Conservation (phyloP, 192 early-diverging fungal genomes). For the Spinellus fusiger region DNA sequence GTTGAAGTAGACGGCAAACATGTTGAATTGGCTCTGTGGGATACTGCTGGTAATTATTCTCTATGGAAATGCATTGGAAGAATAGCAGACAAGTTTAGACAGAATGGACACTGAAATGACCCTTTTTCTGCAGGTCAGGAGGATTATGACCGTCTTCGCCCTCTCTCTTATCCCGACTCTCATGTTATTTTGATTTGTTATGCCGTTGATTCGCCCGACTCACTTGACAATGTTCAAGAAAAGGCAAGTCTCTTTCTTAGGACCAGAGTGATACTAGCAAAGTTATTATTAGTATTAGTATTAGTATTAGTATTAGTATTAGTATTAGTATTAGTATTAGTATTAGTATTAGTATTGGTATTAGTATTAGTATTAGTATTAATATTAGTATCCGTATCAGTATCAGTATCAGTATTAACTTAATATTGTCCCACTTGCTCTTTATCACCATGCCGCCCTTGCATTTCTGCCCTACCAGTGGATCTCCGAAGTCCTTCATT, state of each 20-base stretch:
- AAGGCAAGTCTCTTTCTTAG: constrained; percentile 31
- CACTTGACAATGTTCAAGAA: constrained; percentile 76
- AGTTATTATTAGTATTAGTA: not conserved
- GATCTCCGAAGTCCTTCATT: constrained; percentile 84
- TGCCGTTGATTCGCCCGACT: constrained; percentile 76
- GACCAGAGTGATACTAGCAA: not conserved
- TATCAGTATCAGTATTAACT: too few relatives aligned
- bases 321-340: too few relatives aligned
- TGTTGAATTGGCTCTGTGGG: constrained; percentile 70
- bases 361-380: too few relatives aligned
- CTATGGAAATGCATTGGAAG: not conserved
- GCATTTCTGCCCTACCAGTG: constrained; percentile 49
- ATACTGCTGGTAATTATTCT: constrained; percentile 59
- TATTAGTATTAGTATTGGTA: too few relatives aligned
- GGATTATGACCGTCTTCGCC: constrained; percentile 65
- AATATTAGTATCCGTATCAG: too few relatives aligned
- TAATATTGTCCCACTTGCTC: not conserved
- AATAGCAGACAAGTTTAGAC: not conserved
- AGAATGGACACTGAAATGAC: not conserved
- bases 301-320: not conserved
- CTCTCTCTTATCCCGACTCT: constrained; percentile 86
- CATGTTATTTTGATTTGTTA: constrained; percentile 93
- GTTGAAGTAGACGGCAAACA: constrained; percentile 62
- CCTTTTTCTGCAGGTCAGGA: constrained; percentile 22
- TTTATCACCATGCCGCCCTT: not conserved